Base-by-base conservation (phyloP, 2,329 filamentous ascomycete species). In the Hymenoscyphus fructigenus region DNA sequence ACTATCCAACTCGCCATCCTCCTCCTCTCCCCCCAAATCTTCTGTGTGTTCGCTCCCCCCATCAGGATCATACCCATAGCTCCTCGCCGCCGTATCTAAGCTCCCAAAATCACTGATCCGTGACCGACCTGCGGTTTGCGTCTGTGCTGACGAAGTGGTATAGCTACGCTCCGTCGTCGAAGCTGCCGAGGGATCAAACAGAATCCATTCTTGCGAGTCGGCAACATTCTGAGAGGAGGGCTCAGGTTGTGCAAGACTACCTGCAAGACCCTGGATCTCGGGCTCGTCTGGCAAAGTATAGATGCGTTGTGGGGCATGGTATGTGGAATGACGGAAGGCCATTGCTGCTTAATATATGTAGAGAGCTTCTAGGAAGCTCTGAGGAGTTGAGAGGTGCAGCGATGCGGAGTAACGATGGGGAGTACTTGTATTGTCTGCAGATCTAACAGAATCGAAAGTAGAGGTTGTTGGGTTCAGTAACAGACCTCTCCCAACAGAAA, bases 121-220 rank as follows among this genome's bases (percentile, higher is more conserved):
- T 47, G 91, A 95, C 68, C 87, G 85, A 44, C 89, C 91, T 32
- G 88, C 82, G 55, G 87, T 90, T 76, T 75, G 90, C 70, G 80
- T 93, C 75, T 78, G 88, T 80, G 80, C 85, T 74, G 77, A 91
- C 76, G 76, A 86, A 57, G 88, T 87, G 44, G 91, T 88, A 65
- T 85, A 88, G 56, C 88, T 91, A 61, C 88, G 84, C 67, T 90
- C 88, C 5, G 88, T 88, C 12, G 84, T 84, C 23, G 90, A 89
- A 3, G 83, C 84, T 68, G 88, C 88, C 9, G 84, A 83, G 1
- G 92, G 92, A 7, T 93, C 91, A 81, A 99, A 99, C 69, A 99
- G 87, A 62, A 98, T 90, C 95, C 95, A 99, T 85, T 96, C 94
- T 78, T 95, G 90, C 14, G 91, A 90, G 69, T 93, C 90, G 67